Base-by-base conservation (phyloP, 306 rosid genomes). In the Vigna trinervia region DNA sequence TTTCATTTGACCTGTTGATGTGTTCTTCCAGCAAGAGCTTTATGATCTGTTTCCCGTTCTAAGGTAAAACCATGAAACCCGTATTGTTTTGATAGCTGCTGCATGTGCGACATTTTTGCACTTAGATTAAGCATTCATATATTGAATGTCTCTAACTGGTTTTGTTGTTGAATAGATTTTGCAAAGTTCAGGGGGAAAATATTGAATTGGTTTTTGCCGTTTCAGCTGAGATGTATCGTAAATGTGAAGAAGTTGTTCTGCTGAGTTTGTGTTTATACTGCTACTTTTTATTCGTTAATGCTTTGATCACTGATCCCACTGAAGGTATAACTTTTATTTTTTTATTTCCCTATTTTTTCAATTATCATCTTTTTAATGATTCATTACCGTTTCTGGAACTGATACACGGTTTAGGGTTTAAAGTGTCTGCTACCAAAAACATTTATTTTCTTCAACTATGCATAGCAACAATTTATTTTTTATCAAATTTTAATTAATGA, bases 311-410 rank as follows among this genome's bases (percentile, higher is more conserved):
- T n/a, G 11, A 84, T n/a, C 95, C 91, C 4, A 54, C n/a, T 9
- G 98, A 94, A 92, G 98, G 98, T 90, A 53, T 51, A 15, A 3
- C 9, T 4, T 11, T 47, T 47, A 2, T 48, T 78, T 63, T 13
- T 32, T 1, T 2, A 39, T 39, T 39, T 39, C 38, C 38, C 1
- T 4, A 34, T 34, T 4, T 34, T 4, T 34, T 34, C 38, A 4
- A 34, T 5, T 34, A 34, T 0, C 1, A 34, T 34, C 38, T 34
- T 34, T 34, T 34, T 34, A 4, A 34, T 34, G 38, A 4, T 34
- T 34, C 5, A 34, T 5, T 5, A 5, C 5, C 38, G 38, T 0
- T 34, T 34, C 38, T 34, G 1, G 38, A 34, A 34, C 0, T 34
- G 38, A 34, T 34, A 34, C 5, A 34, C 4, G 38, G 38, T 34